Conservation (phyloP, 164 flowering plant genomes). For the Akebia trifoliata region DNA sequence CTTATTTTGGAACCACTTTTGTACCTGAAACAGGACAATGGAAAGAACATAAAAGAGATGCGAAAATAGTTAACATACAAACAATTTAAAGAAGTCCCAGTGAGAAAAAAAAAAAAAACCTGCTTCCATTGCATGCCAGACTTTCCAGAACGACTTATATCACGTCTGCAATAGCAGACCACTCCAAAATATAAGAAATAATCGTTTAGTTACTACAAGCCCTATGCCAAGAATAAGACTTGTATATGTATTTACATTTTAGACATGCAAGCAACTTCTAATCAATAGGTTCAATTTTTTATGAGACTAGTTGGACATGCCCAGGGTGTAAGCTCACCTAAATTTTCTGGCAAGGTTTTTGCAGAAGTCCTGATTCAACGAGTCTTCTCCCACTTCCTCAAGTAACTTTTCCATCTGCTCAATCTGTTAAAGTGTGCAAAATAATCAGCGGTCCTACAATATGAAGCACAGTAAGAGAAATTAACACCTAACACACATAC, state of each 20-base stretch:
- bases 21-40: conserved; percentile 34
- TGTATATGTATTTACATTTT: background rate
- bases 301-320: background rate
- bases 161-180: conserved; percentile 36
- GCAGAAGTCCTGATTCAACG: conserved; percentile 29
- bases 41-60: background rate
- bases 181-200: conserved; percentile 5
- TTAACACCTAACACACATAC: too few species aligned
- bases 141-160: conserved; percentile 60
- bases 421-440: conserved; percentile 24
- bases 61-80: background rate
- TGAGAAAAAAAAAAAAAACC: conserved; percentile 25
- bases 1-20: conserved; percentile 47
- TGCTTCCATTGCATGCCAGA: conserved; percentile 54
- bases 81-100: background rate
- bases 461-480: too few species aligned
- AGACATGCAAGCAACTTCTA: too few species aligned
- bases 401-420: conserved; percentile 54
- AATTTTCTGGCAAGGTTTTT: conserved; percentile 46
- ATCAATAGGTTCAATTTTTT: background rate
- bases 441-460: background rate
- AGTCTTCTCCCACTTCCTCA: conserved; percentile 25
- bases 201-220: background rate
- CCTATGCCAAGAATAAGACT: background rate
- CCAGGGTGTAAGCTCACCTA: conserved; percentile 35